Evolutionary conservation across 805 yeast genomes (phyloP).

Genomic region (Tetrapisispora nanseiensis): DNA sequence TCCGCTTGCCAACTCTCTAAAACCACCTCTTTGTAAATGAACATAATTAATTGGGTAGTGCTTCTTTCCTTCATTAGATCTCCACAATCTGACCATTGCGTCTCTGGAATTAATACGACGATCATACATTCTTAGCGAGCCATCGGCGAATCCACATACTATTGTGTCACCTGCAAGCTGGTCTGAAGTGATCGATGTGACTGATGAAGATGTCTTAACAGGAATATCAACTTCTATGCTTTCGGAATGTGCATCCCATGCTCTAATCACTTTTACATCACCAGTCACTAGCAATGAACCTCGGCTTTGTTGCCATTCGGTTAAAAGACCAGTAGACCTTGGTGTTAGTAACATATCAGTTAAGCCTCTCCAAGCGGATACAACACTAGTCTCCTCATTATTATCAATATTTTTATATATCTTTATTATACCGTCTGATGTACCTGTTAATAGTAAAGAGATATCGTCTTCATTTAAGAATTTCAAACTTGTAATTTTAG

Average conservation of each 20-base stretch:
- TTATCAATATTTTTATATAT: conserved; percentile 70
- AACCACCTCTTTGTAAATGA: conserved; percentile 95
- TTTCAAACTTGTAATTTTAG: conserved; percentile 77
- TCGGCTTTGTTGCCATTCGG: conserved; percentile 96
- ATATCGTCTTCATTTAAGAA: conserved; percentile 87
- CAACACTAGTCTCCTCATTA: conserved; percentile 44
- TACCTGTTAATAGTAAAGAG: conserved; percentile 76
- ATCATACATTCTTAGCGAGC: conserved; percentile 85
- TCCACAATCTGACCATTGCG: conserved; percentile 80
- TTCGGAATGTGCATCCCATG: conserved; percentile 97
- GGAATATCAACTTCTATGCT: conserved; percentile 80
- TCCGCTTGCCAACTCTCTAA: conserved; percentile 80
- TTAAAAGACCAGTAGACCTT: conserved; percentile 68
- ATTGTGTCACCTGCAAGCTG: conserved; percentile 89
- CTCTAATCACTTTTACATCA: conserved; percentile 79
- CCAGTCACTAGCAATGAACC: conserved; percentile 90
- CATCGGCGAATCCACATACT: conserved; percentile 85
- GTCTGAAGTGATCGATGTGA: conserved; percentile 84
- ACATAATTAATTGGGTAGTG: conserved; percentile 60
- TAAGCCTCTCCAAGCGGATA: conserved; percentile 88
- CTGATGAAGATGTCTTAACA: conserved; percentile 80
- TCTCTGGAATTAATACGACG: conserved; percentile 76
- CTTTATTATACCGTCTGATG: conserved; percentile 90
- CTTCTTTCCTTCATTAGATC: conserved; percentile 35
- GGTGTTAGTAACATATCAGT: conserved; percentile 77